These are phyloP conservation scores for Arthrinium puccinioides DNA, from an alignment of 2,329 filamentous ascomycete species.

Conservation along the genomic window DNA sequence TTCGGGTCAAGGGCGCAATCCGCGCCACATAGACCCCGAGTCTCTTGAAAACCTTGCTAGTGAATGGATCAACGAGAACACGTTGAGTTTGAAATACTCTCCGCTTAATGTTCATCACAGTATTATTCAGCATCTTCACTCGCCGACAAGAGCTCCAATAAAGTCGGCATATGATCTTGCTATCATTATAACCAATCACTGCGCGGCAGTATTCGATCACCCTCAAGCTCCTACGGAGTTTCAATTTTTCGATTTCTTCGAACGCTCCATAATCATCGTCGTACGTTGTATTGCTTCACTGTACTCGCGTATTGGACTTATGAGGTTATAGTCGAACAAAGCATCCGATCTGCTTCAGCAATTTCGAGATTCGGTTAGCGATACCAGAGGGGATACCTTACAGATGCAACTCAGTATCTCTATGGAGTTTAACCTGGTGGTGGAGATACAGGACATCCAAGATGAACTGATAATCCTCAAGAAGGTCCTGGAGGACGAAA, in stretches of 20 bases:
- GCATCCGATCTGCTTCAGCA: background rate
- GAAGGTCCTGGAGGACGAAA: background rate
- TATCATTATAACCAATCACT: background rate
- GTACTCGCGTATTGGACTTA: background rate
- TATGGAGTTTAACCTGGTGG: background rate
- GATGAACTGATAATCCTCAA: background rate
- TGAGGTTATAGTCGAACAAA: background rate
- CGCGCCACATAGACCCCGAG: background rate
- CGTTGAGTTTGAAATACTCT: too few relatives aligned
- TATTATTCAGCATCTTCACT: background rate
- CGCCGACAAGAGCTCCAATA: background rate
- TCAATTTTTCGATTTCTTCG: background rate
- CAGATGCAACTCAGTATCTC: background rate
- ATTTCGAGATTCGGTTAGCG: background rate
- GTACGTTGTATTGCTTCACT: background rate
- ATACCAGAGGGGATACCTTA: background rate
- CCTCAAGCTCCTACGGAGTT: background rate
- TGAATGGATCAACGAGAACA: background rate
- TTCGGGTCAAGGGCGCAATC: too few relatives aligned
- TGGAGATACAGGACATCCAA: background rate
- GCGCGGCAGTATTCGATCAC: background rate
- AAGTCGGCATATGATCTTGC: background rate
- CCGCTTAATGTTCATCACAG: background rate
- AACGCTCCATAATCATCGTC: background rate
- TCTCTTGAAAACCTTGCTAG: background rate